Base-by-base conservation (phyloP, 2,329 filamentous ascomycete species). In the Helminthosporium solani region DNA sequence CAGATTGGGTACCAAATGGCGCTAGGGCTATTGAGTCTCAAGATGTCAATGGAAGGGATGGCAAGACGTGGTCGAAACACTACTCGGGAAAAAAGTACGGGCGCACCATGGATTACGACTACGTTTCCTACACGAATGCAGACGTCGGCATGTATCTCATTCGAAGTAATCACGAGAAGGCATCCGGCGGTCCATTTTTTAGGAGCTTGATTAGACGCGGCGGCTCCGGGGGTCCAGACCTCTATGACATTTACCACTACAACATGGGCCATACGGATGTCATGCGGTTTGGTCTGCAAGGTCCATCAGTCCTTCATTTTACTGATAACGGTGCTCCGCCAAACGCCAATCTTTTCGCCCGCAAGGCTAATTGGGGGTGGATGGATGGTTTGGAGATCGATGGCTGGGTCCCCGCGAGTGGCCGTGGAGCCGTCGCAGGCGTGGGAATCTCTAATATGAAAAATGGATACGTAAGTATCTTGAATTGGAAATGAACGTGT, bases 171-270 rank as follows among this genome's bases (percentile, higher is more conserved):
- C 70, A 73, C 41, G 70, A 73, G 49, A 73, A 73, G 57, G 71
- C 70, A 3, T 72, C 69, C 0, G 56, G 56, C 23, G 56, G 56
- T 7, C 70, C 71, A 1, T 73, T 73, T 47, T 73, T 72, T 63
- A 60, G 70, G 21, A 70, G 64, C 23, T 61, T 73, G 15, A 55
- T 73, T n/a, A 64, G 70, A 6, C 67, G 70, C 15, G 70, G 68
- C 25, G 54, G 57, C 9, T 37, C 45, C 3, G 62, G 57, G 15
- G 70, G 69, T 9, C 69, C 70, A 14, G 72, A 74, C 44, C 56
- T 74, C 14, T 74, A 73, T 49, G 72, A 74, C 19, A 74, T 74
- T 45, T 71, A 73, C 38, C 69, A 73, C 46, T 74, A 74, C 56
- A 72, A 68, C 50, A 73, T 73, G 72, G 71, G 71, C 0, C 70